Evolutionary conservation across 2,329 filamentous ascomycete species (phyloP).

Genomic region (Fusarium nodosum): DNA sequence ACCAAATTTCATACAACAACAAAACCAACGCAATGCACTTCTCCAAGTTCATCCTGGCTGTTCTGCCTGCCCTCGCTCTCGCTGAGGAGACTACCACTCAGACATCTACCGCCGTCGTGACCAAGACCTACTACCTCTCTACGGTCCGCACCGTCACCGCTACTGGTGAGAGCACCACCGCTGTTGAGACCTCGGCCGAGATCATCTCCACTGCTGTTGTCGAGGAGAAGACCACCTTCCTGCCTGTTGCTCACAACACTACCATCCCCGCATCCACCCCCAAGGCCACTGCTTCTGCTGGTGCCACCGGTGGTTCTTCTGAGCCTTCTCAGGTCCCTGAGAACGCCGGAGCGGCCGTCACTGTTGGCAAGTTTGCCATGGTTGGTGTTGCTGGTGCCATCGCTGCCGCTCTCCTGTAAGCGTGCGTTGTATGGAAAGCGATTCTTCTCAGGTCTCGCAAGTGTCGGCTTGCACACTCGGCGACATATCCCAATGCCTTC

Average conservation of each 20-base stretch:
- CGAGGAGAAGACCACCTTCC: constrained; percentile 37
- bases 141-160: constrained; percentile 59
- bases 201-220: constrained; percentile 30
- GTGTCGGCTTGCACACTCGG: constrained; percentile 36
- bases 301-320: constrained; percentile 45
- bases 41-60: constrained; percentile 60
- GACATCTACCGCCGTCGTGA: constrained; percentile 65
- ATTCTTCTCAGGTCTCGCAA: constrained; percentile 15
- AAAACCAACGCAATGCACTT: constrained; percentile 55
- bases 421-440: constrained; percentile 16
- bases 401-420: constrained; percentile 66
- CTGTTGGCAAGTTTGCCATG: constrained; percentile 60
- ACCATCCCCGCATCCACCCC: constrained; percentile 48
- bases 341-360: constrained; percentile 61
- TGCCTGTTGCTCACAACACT: constrained; percentile 49
- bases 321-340: constrained; percentile 55
- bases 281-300: constrained; percentile 38
- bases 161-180: constrained; percentile 51
- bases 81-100: constrained; percentile 61
- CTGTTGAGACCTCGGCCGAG: constrained; percentile 41
- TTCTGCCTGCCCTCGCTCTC: constrained; percentile 68
- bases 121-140: constrained; percentile 66
- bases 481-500: constrained; percentile 39
- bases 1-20: constrained; percentile 22
- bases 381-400: constrained; percentile 66